Base-by-base conservation (phyloP, 1,139 yeast species). In the Geotrichum aggregatum region DNA sequence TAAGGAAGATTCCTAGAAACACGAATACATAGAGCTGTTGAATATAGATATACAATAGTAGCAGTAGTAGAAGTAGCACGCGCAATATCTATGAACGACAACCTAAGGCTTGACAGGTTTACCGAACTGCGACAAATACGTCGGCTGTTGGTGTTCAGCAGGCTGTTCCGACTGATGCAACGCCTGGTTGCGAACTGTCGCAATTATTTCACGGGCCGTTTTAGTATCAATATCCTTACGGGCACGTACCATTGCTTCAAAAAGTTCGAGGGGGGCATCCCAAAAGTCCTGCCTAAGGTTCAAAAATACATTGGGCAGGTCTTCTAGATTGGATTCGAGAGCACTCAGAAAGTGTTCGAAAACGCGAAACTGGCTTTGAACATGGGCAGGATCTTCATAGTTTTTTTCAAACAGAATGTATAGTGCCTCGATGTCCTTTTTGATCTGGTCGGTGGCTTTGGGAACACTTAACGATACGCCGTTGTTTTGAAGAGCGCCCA, bases 311-410 rank as follows among this genome's bases (percentile, higher is more conserved):
- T 52, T 78, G 73, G 52, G 83, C 71, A 56, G 80, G 39, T 76
- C 77, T 13, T 73, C 76, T 56, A 78, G 72, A 1, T 77, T 10
- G 65, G 73, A 62, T 24, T 82, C 80, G 30, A 84, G 79, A 54
- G 87, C 72, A 56, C 83, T 87, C 62, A 84, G 78, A 59, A 91
- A 75, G 59, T 80, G 80, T 64, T 88, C 97, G 68, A 91, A 72
- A 57, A 85, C 73, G 67, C 77, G 71, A 75, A 84, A 76, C 67
- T 83, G 72, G 61, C 73, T 54, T 69, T 74, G 75, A 36, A 72
- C 67, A 39, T 67, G 66, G 55, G 66, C 65, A 52, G 70, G 65
- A 67, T 64, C 73, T 43, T 54, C 52, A 64, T 77, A 63, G 51
- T 72, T 73, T 21, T 76, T 75, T 24, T 77, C 77, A 59, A 88